phyloP scores from a whole-genome alignment of 129 eudicot species.

The Escallonia herrerae region DNA sequence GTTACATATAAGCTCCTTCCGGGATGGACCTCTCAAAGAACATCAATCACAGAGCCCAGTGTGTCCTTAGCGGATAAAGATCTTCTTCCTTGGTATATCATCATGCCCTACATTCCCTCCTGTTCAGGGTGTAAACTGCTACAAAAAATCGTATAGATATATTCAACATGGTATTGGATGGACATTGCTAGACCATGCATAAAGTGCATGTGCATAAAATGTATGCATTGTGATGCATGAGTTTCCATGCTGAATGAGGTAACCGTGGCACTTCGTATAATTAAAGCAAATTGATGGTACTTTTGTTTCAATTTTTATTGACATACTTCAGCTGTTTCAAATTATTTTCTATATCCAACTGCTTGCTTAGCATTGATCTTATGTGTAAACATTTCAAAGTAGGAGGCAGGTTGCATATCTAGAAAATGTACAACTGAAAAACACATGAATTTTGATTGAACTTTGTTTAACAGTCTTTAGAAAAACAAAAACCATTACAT shows the following conservation, averaged over 20 bases:
- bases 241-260: too few species aligned
- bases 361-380: too few species aligned
- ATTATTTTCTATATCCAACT: too few species aligned
- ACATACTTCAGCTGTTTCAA: too few species aligned
- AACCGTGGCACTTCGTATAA: too few species aligned
- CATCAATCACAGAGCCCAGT: neutral
- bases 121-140: neutral
- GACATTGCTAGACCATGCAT: neutral
- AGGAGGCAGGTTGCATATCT: neutral
- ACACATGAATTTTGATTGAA: too few species aligned
- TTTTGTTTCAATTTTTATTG: too few species aligned
- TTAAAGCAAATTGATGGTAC: too few species aligned
- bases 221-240: too few species aligned
- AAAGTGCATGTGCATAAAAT: neutral
- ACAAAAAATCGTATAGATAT: neutral
- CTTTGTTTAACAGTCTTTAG: too few species aligned
- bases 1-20: neutral
- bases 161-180: neutral
- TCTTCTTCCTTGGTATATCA: slow-evolving; percentile 4
- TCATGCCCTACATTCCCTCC: slow-evolving; percentile 2
- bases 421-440: neutral
- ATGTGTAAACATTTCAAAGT: neutral
- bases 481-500: too few species aligned
- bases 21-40: slow-evolving; percentile 5
- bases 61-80: neutral